phyloP scores from a whole-genome alignment of 495 filamentous ascomycete species.

The Penicillium goetzii region DNA sequence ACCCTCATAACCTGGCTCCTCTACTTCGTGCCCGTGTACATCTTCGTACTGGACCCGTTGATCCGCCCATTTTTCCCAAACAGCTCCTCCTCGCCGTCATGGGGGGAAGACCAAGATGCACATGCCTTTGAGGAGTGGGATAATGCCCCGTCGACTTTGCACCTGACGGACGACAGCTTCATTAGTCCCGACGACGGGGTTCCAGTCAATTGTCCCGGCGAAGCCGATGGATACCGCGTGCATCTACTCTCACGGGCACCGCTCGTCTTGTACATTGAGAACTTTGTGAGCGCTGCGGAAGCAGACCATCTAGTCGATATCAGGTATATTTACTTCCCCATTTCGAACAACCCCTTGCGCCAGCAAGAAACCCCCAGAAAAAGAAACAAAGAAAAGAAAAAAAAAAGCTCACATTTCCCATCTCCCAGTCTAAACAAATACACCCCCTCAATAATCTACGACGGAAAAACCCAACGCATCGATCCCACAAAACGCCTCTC shows the following conservation, averaged over 20 bases:
- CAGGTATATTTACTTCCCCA: constrained; percentile 41
- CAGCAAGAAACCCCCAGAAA: not conserved
- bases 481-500: constrained; percentile 57
- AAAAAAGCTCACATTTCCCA: not conserved
- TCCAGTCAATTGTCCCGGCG: constrained; percentile 32
- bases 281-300: constrained; percentile 55
- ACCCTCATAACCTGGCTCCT: constrained; percentile 41
- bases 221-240: constrained; percentile 36
- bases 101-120: not conserved
- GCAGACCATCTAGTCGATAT: constrained; percentile 53
- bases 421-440: constrained; percentile 51
- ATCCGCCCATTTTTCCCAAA: constrained; percentile 23
- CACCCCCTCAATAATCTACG: constrained; percentile 57
- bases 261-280: constrained; percentile 59
- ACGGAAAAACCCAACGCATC: constrained; percentile 46
- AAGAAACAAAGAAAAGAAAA: not conserved
- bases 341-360: not conserved
- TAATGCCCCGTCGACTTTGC: constrained; percentile 24
- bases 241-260: constrained; percentile 55
- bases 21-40: constrained; percentile 47
- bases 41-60: constrained; percentile 39
- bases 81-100: not conserved
- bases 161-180: constrained; percentile 40
- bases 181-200: constrained; percentile 38
- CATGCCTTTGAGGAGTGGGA: constrained; percentile 26